Percentiles rank a stretch among this genome's conserved stretches.
Evolutionary conservation across 2,329 filamentous ascomycete species (phyloP).

Genomic region (Coniochaeta prunicola): DNA sequence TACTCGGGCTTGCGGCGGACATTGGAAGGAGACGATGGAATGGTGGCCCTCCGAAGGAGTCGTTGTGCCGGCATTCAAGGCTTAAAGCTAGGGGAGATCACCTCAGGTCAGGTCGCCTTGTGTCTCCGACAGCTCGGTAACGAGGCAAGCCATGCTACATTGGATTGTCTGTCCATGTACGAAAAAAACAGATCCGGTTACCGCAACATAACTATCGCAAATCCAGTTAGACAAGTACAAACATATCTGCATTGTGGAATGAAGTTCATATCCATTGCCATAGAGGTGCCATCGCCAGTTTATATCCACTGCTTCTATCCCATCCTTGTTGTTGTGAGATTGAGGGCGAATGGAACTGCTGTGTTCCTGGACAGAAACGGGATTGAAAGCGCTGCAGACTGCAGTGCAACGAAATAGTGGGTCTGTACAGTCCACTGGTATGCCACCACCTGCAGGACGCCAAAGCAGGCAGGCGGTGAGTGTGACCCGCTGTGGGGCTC

Average conservation of each 20-base stretch:
- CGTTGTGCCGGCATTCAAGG: not conserved
- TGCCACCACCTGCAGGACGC: not conserved
- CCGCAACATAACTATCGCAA: not conserved
- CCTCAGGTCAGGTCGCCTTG: not conserved
- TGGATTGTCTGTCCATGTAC: too few species aligned
- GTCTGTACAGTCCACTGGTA: not conserved
- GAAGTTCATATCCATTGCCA: not conserved
- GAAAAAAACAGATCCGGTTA: not conserved
- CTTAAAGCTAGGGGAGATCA: not conserved
- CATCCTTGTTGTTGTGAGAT: not conserved
- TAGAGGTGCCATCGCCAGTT: not conserved
- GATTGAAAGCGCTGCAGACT: not conserved
- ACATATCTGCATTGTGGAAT: not conserved
- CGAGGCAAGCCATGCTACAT: too few species aligned
- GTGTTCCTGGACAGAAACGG: not conserved
- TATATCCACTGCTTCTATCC: not conserved
- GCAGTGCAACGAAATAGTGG: not conserved
- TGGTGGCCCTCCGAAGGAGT: not conserved
- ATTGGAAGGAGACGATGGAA: not conserved
- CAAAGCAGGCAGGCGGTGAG: not conserved
- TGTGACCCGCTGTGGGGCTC: not conserved
- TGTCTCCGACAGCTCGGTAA: not conserved
- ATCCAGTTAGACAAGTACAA: not conserved
- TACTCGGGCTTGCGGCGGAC: not conserved
- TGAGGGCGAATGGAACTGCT: not conserved